Base-by-base conservation (phyloP, 768 basidiomycete genomes). In the Saitozyma sp. region DNA sequence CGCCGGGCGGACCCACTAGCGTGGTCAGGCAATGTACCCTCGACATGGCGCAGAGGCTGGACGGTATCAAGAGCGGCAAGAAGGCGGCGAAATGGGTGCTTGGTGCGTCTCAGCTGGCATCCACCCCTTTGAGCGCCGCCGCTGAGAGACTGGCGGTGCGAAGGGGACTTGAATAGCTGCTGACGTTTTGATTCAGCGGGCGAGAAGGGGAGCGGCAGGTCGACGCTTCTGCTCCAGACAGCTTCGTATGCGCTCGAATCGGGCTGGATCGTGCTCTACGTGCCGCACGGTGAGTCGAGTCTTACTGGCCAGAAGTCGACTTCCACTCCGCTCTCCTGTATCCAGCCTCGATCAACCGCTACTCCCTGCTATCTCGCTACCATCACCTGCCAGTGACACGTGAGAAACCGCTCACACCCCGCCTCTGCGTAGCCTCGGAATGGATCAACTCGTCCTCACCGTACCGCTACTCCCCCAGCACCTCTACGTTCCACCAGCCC, bases 221-320 rank as follows among this genome's bases (percentile, higher is more conserved):
- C 88, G 59, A 86, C 85, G 63, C 77, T 90, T 9, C 79, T 95
- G 39, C 81, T 93, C 9, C 92, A 96, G 76, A 84, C 88, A 0
- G 86, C 90, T 0, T 83, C 88, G 45, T 87, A 90, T 65, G 87
- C 86, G 41, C 69, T 84, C 9, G 78, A 83, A 2, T 83, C 85
- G 19, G 84, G 84, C 37, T 93, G 91, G 89, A 83, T 94, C 19
- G 90, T 92, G 16, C 78, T 94, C 16, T 96, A 93, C 75, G 84
- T 92, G 29, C 91, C 93, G 3, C 83, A 88, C 80, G 86, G 91
- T 90, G 40, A 53, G 83, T 78, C 38, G 43, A 45, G 16, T n/a
- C n/a, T n/a, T n/a, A n/a, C n/a, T n/a, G n/a, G 29, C 29, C 29
- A 5, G 29, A 2, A 29, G 2, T 29, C 5, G 2, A 29, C 29